Conservation (phyloP, 2,329 filamentous ascomycete species). For the Colletotrichum filicis region DNA sequence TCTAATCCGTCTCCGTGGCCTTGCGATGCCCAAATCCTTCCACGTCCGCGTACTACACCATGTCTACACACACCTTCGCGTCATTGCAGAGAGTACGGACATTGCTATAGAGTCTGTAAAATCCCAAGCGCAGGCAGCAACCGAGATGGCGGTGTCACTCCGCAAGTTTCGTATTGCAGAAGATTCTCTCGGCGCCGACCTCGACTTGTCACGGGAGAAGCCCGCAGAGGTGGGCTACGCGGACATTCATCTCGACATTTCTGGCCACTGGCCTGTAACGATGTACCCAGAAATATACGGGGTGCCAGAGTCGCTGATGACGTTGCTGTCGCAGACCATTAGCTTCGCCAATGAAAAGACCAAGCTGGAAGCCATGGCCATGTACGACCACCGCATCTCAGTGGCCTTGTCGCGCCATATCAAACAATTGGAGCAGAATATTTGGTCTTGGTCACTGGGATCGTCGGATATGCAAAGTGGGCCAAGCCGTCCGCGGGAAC, state of each 20-base stretch:
- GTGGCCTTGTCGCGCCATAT: constrained; percentile 42
- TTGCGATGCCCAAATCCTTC: constrained; percentile 51
- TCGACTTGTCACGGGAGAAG: constrained; percentile 43
- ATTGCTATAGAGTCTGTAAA: constrained; percentile 2
- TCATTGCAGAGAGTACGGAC: constrained; percentile 55
- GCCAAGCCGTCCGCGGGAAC: constrained; percentile 9
- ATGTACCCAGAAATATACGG: constrained; percentile 58
- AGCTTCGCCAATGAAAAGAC: constrained; percentile 55
- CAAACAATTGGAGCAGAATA: constrained; percentile 45
- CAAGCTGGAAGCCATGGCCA: constrained; percentile 39
- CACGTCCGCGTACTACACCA: constrained; percentile 57
- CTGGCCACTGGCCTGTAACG: constrained; percentile 51
- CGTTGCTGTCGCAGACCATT: constrained; percentile 53
- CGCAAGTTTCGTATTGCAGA: constrained; percentile 44
- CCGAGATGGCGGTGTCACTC: constrained; percentile 25
- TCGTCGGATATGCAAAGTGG: constrained; percentile 25
- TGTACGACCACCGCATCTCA: constrained; percentile 39
- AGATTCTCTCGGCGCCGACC: constrained; percentile 36
- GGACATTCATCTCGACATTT: constrained; percentile 54
- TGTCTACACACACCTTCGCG: constrained; percentile 56
- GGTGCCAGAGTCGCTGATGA: constrained; percentile 53
- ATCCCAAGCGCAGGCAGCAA: constrained; percentile 4
- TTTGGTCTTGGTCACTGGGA: constrained; percentile 43
- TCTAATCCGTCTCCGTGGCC: constrained; percentile 51
- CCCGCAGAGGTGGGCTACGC: constrained; percentile 53